phyloP scores from a whole-genome alignment of 805 yeast species.

The Kazachstania kunashirensis region DNA sequence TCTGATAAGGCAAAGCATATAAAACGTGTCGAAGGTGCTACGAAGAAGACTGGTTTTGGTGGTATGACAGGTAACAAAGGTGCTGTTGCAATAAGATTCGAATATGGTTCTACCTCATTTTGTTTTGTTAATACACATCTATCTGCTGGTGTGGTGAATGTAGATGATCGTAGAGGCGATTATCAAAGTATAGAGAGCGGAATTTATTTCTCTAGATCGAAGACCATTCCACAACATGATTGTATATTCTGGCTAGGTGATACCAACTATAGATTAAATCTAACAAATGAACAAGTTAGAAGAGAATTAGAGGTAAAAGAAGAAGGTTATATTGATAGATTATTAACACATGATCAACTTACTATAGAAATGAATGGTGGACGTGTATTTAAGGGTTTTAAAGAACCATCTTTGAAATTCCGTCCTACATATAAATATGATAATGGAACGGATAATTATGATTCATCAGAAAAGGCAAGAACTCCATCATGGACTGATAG shows the following conservation, averaged over 20 bases:
- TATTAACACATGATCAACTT: constrained; percentile 72
- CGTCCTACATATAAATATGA: constrained; percentile 91
- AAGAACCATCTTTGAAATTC: constrained; percentile 68
- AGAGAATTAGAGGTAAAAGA: constrained; percentile 38
- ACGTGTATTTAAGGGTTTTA: constrained; percentile 63
- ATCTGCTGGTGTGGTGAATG: constrained; percentile 82
- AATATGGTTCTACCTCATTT: constrained; percentile 68
- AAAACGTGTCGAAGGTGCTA: constrained; percentile 85
- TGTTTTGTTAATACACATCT: constrained; percentile 85
- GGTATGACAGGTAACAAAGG: constrained; percentile 98
- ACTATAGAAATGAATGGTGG: constrained; percentile 61
- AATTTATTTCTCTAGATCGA: constrained; percentile 67
- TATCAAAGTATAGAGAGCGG: constrained; percentile 68
- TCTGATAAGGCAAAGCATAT: constrained; percentile 40
- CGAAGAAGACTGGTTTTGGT: constrained; percentile 90
- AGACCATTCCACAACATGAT: constrained; percentile 73
- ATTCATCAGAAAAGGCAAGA: constrained; percentile 83
- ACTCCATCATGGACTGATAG: constrained; percentile 97
- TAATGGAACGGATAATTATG: constrained; percentile 70
- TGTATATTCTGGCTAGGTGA: constrained; percentile 92
- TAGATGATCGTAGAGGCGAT: constrained; percentile 80
- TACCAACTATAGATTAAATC: constrained; percentile 69
- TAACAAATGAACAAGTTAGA: constrained; percentile 69
- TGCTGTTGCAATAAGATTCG: constrained; percentile 85
- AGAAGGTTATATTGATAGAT: constrained; percentile 29